phyloP scores from a whole-genome alignment of 305 asterid genomes.

The Petunia hybrid region DNA sequence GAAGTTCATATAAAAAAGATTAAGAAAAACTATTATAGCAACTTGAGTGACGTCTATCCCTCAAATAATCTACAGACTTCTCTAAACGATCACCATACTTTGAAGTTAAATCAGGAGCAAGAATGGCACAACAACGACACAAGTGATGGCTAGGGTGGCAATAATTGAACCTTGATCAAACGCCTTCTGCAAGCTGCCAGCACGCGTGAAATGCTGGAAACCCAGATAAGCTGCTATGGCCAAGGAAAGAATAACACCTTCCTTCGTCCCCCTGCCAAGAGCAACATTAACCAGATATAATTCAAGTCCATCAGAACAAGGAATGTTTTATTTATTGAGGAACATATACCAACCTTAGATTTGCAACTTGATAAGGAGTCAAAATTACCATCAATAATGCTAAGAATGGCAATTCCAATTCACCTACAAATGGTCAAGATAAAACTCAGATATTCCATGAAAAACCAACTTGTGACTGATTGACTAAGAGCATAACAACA shows the following conservation, averaged over 20 bases:
- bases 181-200: constrained; percentile 73
- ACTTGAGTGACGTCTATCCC: not conserved
- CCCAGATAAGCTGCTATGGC: constrained; percentile 80
- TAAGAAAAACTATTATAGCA: constrained; percentile 15
- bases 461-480: constrained; percentile 22
- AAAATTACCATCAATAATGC: constrained; percentile 75
- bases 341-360: constrained; percentile 67
- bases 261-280: constrained; percentile 79
- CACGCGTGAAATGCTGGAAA: constrained; percentile 82
- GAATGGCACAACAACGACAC: constrained; percentile 67
- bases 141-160: constrained; percentile 80
- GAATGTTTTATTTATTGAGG: constrained; percentile 6
- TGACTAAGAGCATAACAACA: constrained; percentile 3
- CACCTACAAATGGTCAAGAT: constrained; percentile 55
- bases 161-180: constrained; percentile 84
- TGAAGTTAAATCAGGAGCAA: constrained; percentile 67
- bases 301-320: constrained; percentile 32
- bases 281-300: constrained; percentile 34
- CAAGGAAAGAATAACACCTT: constrained; percentile 77
- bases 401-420: constrained; percentile 82
- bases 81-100: constrained; percentile 18
- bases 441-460: constrained; percentile 26
- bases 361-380: constrained; percentile 73
- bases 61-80: constrained; percentile 36
- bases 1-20: constrained; percentile 13